Conservation (phyloP, 2,329 filamentous ascomycete genomes). For the Alternaria arbusti region DNA sequence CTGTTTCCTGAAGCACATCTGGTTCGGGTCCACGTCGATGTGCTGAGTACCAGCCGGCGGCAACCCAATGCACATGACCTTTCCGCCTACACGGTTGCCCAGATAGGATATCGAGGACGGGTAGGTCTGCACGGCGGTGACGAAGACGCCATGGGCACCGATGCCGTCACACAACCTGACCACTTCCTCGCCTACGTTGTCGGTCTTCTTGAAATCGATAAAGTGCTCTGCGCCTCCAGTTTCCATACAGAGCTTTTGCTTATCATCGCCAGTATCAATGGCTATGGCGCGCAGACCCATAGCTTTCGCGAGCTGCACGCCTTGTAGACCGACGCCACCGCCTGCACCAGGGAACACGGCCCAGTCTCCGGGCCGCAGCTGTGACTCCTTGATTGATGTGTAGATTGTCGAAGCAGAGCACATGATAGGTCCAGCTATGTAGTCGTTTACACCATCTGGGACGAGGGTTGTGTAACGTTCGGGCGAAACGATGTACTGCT, state of each 20-base stretch:
- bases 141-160: conserved; percentile 49
- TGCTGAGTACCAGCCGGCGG: conserved; percentile 39
- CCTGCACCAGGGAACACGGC: conserved; percentile 62
- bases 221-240: conserved; percentile 46
- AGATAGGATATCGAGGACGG: conserved; percentile 40
- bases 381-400: conserved; percentile 60
- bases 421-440: conserved; percentile 66
- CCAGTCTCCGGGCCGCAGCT: conserved; percentile 60
- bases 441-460: conserved; percentile 62
- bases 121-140: conserved; percentile 46
- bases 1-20: conserved; percentile 47
- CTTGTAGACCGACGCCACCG: conserved; percentile 64
- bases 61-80: conserved; percentile 61
- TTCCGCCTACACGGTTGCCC: conserved; percentile 56
- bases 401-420: conserved; percentile 66
- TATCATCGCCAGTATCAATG: conserved; percentile 46
- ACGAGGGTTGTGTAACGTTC: conserved; percentile 62
- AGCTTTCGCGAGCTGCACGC: conserved; percentile 55
- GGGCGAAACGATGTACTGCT: conserved; percentile 65
- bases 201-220: conserved; percentile 46
- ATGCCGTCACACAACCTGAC: conserved; percentile 44
- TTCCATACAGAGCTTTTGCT: conserved; percentile 43
- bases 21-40: conserved; percentile 44
- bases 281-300: conserved; percentile 48
- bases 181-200: conserved; percentile 44